Evolutionary conservation across 306 rosid species (phyloP).

Genomic region (Pueraria montana): DNA sequence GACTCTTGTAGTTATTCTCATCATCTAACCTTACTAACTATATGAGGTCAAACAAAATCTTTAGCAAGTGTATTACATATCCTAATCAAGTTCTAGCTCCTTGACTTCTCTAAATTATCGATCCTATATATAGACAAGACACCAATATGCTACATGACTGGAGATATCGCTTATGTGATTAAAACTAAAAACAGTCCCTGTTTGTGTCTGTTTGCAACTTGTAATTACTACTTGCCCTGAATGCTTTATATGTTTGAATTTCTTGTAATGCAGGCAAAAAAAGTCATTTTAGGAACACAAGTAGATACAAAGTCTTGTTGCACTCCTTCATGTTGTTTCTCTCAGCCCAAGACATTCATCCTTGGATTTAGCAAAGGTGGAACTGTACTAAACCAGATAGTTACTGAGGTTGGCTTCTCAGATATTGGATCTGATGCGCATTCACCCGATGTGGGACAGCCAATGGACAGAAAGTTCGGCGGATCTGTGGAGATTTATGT

Average conservation of each 20-base stretch:
- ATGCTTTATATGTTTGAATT: conserved; percentile 10
- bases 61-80: background rate
- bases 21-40: background rate
- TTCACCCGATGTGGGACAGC: conserved; percentile 44
- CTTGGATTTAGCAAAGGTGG: conserved; percentile 99
- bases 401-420: conserved; percentile 74
- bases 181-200: background rate
- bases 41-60: background rate
- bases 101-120: conserved; percentile 6
- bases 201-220: background rate
- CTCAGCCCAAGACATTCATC: conserved; percentile 63
- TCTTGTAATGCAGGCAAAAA: conserved; percentile 62
- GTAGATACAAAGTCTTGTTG: conserved; percentile 34
- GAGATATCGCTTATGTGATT: background rate
- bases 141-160: background rate
- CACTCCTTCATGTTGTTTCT: conserved; percentile 32
- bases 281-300: conserved; percentile 43
- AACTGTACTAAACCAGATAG: conserved; percentile 79
- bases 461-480: conserved; percentile 7
- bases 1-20: background rate
- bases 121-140: background rate
- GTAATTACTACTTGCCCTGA: background rate
- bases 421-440: conserved; percentile 42
- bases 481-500: conserved; percentile 44
- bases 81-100: conserved; percentile 19